A percentile compares a stretch with the other conserved stretches of the same genome.
phyloP scores from a whole-genome alignment of 1,284 basidiomycete genomes.

The Cutaneotrichosporon sp. region DNA sequence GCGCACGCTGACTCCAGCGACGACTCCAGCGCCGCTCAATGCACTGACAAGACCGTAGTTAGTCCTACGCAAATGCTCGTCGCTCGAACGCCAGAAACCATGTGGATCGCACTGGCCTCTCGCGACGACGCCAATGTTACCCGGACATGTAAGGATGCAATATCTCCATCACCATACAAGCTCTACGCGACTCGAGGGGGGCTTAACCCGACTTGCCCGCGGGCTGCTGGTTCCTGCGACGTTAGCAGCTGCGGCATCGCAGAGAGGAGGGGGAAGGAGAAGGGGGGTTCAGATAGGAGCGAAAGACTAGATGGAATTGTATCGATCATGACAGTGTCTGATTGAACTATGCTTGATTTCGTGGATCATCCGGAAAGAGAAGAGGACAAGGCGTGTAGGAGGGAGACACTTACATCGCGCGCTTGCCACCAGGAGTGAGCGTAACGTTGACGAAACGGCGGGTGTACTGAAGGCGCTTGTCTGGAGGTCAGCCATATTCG shows the following conservation, averaged over 20 bases:
- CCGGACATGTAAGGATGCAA: slow-evolving; percentile 12
- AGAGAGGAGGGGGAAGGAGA: slow-evolving; percentile 10
- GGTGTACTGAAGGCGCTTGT: slow-evolving; percentile 85
- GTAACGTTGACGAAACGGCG: slow-evolving; percentile 76
- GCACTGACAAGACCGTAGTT: no score
- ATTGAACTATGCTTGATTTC: slow-evolving; percentile 82
- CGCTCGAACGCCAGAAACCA: no score
- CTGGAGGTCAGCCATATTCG: slow-evolving; percentile 24
- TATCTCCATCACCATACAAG: slow-evolving; percentile 23
- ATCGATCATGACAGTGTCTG: slow-evolving; percentile 75
- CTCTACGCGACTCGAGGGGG: slow-evolving; percentile 14
- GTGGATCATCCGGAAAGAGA: slow-evolving; percentile 57
- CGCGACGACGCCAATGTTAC: no score
- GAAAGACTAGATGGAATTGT: slow-evolving; percentile 74
- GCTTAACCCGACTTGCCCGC: slow-evolving; percentile 47
- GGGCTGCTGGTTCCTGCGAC: slow-evolving; percentile 45
- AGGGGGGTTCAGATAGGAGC: slow-evolving; percentile 73
- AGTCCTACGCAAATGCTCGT: no score
- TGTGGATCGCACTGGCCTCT: no score
- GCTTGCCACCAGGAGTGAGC: slow-evolving; percentile 83
- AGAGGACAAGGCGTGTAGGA: neutral
- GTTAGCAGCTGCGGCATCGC: slow-evolving; percentile 3
- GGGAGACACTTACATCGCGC: slow-evolving; percentile 74
- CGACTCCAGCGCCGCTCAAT: no score
- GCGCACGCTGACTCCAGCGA: no score